Conservation (phyloP, 352 stramenopile species). For the Pythium biforme region DNA sequence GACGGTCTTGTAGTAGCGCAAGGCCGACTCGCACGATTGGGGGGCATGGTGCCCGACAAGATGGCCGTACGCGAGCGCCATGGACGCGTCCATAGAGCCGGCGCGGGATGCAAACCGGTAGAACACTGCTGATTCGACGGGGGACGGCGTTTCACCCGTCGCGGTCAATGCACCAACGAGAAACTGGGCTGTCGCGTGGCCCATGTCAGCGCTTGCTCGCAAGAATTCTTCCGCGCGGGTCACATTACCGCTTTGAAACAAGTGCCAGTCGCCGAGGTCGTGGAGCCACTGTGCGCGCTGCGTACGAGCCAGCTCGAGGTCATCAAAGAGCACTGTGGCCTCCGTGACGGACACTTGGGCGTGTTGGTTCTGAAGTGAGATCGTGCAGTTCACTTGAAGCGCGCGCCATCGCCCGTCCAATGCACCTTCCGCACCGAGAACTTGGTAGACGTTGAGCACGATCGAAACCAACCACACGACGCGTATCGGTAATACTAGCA, state of each 20-base stretch:
- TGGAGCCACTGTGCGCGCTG: conserved; percentile 32
- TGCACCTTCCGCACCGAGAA: not conserved
- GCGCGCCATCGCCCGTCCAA: conserved; percentile 1
- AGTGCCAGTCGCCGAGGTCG: conserved; percentile 40
- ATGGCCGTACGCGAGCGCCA: conserved; percentile 73
- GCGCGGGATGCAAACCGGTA: conserved; percentile 59
- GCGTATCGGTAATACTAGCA: not conserved
- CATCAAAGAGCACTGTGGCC: conserved; percentile 6
- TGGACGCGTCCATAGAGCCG: conserved; percentile 39
- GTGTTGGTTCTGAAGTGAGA: not conserved
- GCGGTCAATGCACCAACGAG: conserved; percentile 34
- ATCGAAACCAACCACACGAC: not conserved
- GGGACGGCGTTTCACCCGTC: conserved; percentile 16
- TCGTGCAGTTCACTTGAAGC: conserved; percentile 1
- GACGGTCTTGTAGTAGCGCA: conserved; percentile 76
- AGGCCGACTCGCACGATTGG: conserved; percentile 48
- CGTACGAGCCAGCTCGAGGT: conserved; percentile 14
- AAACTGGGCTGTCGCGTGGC: conserved; percentile 28
- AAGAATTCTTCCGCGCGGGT: conserved; percentile 36
- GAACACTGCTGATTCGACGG: conserved; percentile 39
- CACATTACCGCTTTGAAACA: conserved; percentile 29
- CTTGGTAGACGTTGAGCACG: not conserved
- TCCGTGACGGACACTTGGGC: not conserved
- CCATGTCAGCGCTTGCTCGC: conserved; percentile 35
- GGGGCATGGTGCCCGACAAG: conserved; percentile 50